Evolutionary conservation across 2,329 filamentous ascomycete species (phyloP), one percentile per base, ranked within the genome.

Genomic region (Diaporthe velutina): DNA sequence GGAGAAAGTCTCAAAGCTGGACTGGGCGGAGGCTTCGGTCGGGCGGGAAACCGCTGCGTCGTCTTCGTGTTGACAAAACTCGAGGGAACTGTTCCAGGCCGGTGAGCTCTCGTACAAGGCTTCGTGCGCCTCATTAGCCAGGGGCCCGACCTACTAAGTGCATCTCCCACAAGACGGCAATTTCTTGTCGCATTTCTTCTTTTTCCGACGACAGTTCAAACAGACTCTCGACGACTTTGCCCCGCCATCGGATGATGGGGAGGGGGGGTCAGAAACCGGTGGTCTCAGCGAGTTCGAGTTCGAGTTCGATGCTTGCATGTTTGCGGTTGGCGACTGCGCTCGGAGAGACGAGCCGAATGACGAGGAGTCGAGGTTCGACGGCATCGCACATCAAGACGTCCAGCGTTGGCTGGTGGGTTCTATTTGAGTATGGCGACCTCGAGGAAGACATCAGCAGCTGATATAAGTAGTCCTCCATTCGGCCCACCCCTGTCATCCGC

Each of bases 121-220:
- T 15, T n/a, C 22, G 35, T n/a, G 54, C n/a, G 28, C 60, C 25
- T 33, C 28, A 17, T 33, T 8, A n/a, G 8, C 54, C 17, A 9
- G 57, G n/a, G 30, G 10, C 28, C 28, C 28, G 13, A 75, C 80
- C 76, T 77, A 81, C 80, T 80, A 78, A 22, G 77, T 78, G 70
- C 80, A 81, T 74, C 79, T 77, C 28, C 77, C 76, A 73, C 80
- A 81, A 2, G 77, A 78, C 5, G 80, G 80, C 40, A 79, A 74
- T 22, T 76, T 78, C 70, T 81, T 81, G 50, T 81, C 79, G 71
- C 80, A 82, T 38, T 77, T 77, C 75, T 80, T 78, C 76, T 82
- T 82, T 35, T 80, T 79, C 28, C 78, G 75, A 54, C 79, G 76
- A 52, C 80, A 82, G 45, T 80, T 80, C 38, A 81, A 38, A 70